Evolutionary conservation across 1,139 yeast genomes (phyloP), one percentile per base, ranked within the genome.

Genomic region (Saccharomyces hybrid): DNA sequence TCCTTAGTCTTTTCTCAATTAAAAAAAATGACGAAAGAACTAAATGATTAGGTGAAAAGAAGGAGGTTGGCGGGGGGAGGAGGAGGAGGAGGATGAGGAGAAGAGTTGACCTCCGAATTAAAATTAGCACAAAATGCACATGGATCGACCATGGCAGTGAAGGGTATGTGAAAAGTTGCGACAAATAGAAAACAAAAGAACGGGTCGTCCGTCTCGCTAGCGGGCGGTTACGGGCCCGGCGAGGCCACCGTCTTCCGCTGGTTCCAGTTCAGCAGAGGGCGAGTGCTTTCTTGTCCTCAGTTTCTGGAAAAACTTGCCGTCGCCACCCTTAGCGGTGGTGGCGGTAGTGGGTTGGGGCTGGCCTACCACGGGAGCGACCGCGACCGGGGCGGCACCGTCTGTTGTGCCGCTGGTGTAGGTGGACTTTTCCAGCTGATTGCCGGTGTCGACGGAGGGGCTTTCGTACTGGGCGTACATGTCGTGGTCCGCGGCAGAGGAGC

Each of bases 371-470:
- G 32, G 49, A 3, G 26, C 49, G 0, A 46, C 46, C 2, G 34
- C 46, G n/a, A 32, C 53, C 14, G 53, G 46, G n/a, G 3, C 47
- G 5, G 26, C 47, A 4, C 41, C 53, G 11, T 49, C 52, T 7
- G 49, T 46, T 5, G 47, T 46, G 2, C 49, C 34, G 28, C 46
- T 46, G 26, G 16, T 46, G 14, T 50, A 48, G 8, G 49, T 46
- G n/a, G 49, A 41, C 29, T 46, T 46, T 13, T 46, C 48, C 16
- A 46, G 2, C 7, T 26, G 31, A 1, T 9, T 53, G 4, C 50
- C 42, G 6, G 52, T 50, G 41, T 55, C 56, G 3, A 48, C 29
- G 9, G 58, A 55, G 2, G 48, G 28, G 28, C 31, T 26, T 3
- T 46, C 48, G 19, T 46, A 46, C 31, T 26, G 28, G 31, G 48